Evolutionary conservation across 345 rosid genomes (phyloP).

Genomic region (Jatropha curcas): DNA sequence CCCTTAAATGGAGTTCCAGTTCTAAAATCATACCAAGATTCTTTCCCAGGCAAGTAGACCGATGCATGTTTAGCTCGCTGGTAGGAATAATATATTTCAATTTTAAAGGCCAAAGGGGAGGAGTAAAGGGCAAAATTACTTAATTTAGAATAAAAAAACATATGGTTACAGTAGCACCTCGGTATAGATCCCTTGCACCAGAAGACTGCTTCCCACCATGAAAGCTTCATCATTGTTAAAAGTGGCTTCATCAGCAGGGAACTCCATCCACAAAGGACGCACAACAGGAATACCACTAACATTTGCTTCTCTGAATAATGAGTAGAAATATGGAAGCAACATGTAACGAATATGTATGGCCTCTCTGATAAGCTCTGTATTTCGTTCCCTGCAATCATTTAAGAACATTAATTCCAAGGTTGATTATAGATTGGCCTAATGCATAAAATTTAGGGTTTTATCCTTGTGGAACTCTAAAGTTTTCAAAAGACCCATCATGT

Average conservation of each 20-base stretch:
- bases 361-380: slow-evolving; percentile 80
- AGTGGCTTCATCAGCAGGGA: slow-evolving; percentile 84
- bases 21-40: slow-evolving; percentile 84
- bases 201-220: slow-evolving; percentile 88
- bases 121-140: background rate
- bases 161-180: slow-evolving; percentile 50
- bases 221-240: slow-evolving; percentile 90
- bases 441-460: no score
- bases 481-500: no score
- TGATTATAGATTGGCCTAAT: no score
- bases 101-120: slow-evolving; percentile 5
- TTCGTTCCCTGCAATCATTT: slow-evolving; percentile 62
- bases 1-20: slow-evolving; percentile 68
- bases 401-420: slow-evolving; percentile 10
- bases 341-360: slow-evolving; percentile 86
- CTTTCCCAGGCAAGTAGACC: slow-evolving; percentile 89
- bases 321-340: slow-evolving; percentile 90
- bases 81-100: slow-evolving; percentile 10
- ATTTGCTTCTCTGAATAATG: slow-evolving; percentile 95
- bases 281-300: slow-evolving; percentile 74
- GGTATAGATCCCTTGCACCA: slow-evolving; percentile 90
- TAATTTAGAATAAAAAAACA: background rate
- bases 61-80: slow-evolving; percentile 71
- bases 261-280: slow-evolving; percentile 99
- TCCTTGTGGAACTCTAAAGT: no score